Evolutionary conservation across 495 filamentous ascomycete species (phyloP).

Genomic region (Neurospora cerealis): DNA sequence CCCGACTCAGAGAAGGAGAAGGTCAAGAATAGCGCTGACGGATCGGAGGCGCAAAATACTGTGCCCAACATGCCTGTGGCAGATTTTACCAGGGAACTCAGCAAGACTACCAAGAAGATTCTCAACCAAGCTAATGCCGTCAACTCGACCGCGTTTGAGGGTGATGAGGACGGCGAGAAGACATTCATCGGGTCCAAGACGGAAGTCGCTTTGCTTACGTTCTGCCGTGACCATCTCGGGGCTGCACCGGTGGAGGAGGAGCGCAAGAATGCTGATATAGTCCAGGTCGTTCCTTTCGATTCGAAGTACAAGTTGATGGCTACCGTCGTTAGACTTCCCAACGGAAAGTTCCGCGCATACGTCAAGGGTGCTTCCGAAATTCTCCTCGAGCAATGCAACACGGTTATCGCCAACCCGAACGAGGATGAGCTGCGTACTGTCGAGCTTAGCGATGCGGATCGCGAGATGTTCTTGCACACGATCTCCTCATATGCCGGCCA

Average conservation of each 20-base stretch:
- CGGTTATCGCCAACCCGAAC: conserved; percentile 58
- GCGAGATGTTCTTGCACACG: conserved; percentile 47
- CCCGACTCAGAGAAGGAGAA: conserved; percentile 1
- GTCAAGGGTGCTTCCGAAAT: conserved; percentile 88
- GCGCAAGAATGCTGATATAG: conserved; percentile 56
- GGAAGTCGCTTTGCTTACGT: conserved; percentile 68
- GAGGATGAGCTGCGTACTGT: conserved; percentile 40
- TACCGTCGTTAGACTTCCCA: conserved; percentile 52
- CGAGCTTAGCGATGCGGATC: conserved; percentile 46
- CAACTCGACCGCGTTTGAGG: conserved; percentile 87
- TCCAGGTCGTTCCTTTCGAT: conserved; percentile 77
- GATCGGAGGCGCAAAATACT: conserved; percentile 2
- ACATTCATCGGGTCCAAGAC: conserved; percentile 85
- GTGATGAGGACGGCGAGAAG: conserved; percentile 62
- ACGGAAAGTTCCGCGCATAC: conserved; percentile 58
- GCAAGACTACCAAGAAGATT: conserved; percentile 47
- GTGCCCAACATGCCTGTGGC: conserved; percentile 23
- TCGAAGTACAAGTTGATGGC: conserved; percentile 85
- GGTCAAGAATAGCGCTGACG: not conserved
- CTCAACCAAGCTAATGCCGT: conserved; percentile 65
- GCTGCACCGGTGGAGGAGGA: conserved; percentile 61
- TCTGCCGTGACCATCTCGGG: conserved; percentile 63
- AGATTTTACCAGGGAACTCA: conserved; percentile 38
- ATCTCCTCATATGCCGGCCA: conserved; percentile 72
- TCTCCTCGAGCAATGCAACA: conserved; percentile 58